Conservation (phyloP, 805 yeast species). For the Candida alai region DNA sequence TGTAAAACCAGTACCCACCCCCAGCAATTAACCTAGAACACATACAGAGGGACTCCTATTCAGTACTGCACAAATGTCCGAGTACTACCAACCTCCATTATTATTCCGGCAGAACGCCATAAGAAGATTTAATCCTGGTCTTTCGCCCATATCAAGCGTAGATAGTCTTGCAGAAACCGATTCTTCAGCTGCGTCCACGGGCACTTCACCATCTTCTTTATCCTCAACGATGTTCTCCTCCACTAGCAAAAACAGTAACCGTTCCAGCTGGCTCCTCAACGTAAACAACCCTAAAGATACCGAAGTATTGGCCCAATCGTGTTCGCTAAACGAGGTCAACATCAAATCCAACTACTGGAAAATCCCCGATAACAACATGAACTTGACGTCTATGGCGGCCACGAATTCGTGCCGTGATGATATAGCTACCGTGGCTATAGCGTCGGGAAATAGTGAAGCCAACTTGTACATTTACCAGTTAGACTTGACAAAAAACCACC, state of each 20-base stretch:
- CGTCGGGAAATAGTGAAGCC: conserved; percentile 42
- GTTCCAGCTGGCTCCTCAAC: conserved; percentile 28
- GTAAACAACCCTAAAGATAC: conserved; percentile 23
- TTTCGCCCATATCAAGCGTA: conserved; percentile 21
- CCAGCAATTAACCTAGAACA: too few species aligned
- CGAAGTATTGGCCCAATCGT: conserved; percentile 38
- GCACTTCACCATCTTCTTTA: conserved; percentile 2
- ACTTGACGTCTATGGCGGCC: conserved; percentile 43
- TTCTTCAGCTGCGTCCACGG: too few species aligned
- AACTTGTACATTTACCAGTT: conserved; percentile 53
- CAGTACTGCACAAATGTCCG: too few species aligned
- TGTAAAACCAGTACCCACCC: too few species aligned
- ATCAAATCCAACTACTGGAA: conserved; percentile 44
- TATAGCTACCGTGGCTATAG: conserved; percentile 47
- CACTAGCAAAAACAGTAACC: conserved; percentile 1
- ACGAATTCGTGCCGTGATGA: conserved; percentile 12
- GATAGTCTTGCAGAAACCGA: conserved; percentile 4
- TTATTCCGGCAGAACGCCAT: conserved; percentile 42
- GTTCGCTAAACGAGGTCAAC: conserved; percentile 37
- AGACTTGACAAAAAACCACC: conserved; percentile 32
- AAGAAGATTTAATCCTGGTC: conserved; percentile 19
- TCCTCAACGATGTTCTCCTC: neutral
- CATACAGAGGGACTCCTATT: neutral
- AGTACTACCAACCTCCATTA: conserved; percentile 38
- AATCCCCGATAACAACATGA: conserved; percentile 39